Evolutionary conservation across 441 rosid genomes (phyloP).

Genomic region (Pelargonium fulgidum): DNA sequence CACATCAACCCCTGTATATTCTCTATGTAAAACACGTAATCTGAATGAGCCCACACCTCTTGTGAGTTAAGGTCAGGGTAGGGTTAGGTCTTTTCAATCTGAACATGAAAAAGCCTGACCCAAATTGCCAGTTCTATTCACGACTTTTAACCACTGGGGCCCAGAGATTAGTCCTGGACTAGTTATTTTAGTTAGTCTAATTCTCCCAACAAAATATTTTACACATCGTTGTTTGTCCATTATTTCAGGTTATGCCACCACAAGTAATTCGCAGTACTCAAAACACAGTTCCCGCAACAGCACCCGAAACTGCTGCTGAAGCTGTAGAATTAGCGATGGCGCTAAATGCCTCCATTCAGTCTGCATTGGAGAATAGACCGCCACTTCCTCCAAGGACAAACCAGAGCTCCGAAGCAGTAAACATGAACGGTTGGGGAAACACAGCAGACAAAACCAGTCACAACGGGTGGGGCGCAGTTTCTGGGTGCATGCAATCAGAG

Average conservation of each 20-base stretch:
- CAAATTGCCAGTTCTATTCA: no score
- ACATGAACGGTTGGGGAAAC: conserved; percentile 31
- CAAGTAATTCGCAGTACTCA: conserved; percentile 14
- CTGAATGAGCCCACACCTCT: no score
- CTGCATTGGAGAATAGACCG: conserved; percentile 18
- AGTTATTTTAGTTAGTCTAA: not conserved
- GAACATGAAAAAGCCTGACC: no score
- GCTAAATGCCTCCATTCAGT: conserved; percentile 25
- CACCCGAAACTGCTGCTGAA: conserved; percentile 24
- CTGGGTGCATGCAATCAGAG: conserved; percentile 18
- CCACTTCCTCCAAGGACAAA: conserved; percentile 10
- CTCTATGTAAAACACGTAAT: no score
- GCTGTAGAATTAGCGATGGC: conserved; percentile 25
- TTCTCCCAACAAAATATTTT: not conserved
- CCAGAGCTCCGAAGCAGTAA: conserved; percentile 23
- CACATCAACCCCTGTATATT: no score
- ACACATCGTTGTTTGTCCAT: not conserved
- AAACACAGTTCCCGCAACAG: conserved; percentile 19
- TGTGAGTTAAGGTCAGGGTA: no score
- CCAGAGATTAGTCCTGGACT: not conserved
- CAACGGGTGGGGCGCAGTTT: conserved; percentile 29
- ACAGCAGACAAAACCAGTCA: conserved; percentile 18
- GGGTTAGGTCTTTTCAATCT: no score
- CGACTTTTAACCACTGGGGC: not conserved
- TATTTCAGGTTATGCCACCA: conserved; percentile 28